Percentiles rank a stretch among this genome's conserved stretches.
These are phyloP conservation scores for Thraustochytrium sp. DNA, from an alignment of 352 stramenopile genomes.

Conservation along the genomic window DNA sequence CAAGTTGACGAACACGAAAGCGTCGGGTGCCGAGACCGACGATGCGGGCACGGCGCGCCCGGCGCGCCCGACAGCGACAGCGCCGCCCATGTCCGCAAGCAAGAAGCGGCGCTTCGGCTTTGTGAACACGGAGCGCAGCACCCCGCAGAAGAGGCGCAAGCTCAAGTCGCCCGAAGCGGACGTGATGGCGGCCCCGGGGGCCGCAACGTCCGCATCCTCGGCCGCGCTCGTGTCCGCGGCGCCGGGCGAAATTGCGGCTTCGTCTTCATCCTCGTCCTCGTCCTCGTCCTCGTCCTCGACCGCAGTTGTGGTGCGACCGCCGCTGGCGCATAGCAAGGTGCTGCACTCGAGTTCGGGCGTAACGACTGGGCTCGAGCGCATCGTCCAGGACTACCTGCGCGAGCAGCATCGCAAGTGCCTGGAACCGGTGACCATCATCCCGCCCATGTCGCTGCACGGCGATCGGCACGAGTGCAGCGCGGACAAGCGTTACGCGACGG, in stretches of 20 bases:
- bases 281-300: no score
- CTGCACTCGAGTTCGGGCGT: conserved; percentile 33
- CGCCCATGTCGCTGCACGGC: conserved; percentile 67
- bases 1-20: no score
- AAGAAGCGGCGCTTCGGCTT: conserved; percentile 12
- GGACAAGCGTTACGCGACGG: not conserved
- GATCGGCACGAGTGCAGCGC: conserved; percentile 26
- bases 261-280: no score
- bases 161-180: no score
- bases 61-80: no score
- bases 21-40: no score
- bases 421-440: conserved; percentile 72
- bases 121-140: not conserved
- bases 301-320: no score
- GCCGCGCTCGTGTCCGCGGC: no score
- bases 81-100: no score
- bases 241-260: not conserved
- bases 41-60: no score
- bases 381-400: conserved; percentile 74
- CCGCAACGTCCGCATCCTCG: no score
- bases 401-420: conserved; percentile 75
- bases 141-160: not conserved
- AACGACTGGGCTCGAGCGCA: conserved; percentile 55
- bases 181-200: no score
- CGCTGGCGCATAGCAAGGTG: not conserved